Evolutionary conservation across 2,329 filamentous ascomycete genomes (phyloP), one percentile per base, ranked within the genome.

Genomic region (Fusarium sp.): DNA sequence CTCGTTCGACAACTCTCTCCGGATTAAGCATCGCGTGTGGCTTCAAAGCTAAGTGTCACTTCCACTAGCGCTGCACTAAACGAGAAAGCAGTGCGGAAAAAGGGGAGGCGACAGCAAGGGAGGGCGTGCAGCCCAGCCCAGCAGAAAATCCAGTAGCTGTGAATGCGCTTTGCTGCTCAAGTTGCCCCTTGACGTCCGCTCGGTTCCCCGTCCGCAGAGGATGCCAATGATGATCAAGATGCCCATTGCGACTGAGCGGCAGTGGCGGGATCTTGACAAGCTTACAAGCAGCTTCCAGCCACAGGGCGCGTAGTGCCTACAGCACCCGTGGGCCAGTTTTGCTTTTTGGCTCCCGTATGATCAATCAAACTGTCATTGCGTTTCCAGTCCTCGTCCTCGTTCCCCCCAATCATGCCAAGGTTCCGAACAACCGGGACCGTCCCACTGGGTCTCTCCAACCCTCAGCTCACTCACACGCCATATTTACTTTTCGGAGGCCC

Each of bases 371-470:
- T 70, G 40, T 58, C 47, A 62, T 40, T 27, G 28, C 7, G n/a
- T 27, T 36, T 6, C 11, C 30, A 13, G 10, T 43, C 36, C 11
- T 39, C 16, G 10, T 43, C 36, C n/a, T 8, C 27, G 18, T 23
- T 41, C 31, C 37, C 47, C 36, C 8, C 8, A 12, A 28, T 39
- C 47, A 28, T 46, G 57, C 53, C 59, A 62, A 50, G 50, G 39
- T 46, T 55, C 63, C 67, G 43, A 58, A 50, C 46, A 68, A 57
- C 55, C 46, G 66, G 67, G 28, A 66, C 56, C 43, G 44, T 53
- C 50, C 57, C 34, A 61, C 52, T 36, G 39, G 34, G n/a, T 44
- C 48, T 51, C 12, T 10, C 30, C 12, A 28, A 28, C 16, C 11
- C n/a, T 16, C 40, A 28, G 36, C 34, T 16, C 6, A 36, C 34